These are phyloP conservation scores for Ophiostoma tasmaniense DNA, from an alignment of 2,329 filamentous ascomycete species.

Conservation along the genomic window DNA sequence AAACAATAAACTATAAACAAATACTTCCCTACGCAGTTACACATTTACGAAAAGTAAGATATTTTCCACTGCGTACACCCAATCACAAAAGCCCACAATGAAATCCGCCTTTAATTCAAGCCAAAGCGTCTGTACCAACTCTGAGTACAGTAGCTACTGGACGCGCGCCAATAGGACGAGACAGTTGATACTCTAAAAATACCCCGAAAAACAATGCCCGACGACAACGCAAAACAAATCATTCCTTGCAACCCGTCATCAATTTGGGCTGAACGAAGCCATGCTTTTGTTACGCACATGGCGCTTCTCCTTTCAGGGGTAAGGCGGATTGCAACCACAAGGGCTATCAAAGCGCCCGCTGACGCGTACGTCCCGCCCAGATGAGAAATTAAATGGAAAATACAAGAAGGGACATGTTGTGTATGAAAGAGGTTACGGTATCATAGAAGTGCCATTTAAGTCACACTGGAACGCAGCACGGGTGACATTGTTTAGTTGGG, in stretches of 20 bases:
- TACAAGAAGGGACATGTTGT: no score
- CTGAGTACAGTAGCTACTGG: no score
- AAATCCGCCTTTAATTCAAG: no score
- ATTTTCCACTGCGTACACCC: no score
- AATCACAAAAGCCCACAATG: no score
- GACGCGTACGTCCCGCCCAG: not conserved
- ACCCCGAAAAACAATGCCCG: not conserved
- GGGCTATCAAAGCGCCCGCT: not conserved
- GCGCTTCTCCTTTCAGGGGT: not conserved
- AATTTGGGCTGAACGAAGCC: not conserved
- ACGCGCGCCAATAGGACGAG: no score
- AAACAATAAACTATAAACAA: no score
- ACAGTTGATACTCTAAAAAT: no score
- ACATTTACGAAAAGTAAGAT: no score
- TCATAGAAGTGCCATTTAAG: constrained; percentile 24
- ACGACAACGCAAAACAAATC: not conserved
- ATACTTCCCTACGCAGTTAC: no score
- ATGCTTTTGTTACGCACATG: not conserved
- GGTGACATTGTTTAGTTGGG: not conserved
- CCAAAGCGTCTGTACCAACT: no score
- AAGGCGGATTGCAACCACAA: not conserved
- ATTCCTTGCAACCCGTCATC: not conserved
- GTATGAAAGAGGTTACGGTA: not conserved
- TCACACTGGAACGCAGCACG: not conserved
- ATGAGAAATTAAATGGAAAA: not conserved